phyloP scores from a whole-genome alignment of 1,284 basidiomycete species.

The Mrakiaceae sp. region DNA sequence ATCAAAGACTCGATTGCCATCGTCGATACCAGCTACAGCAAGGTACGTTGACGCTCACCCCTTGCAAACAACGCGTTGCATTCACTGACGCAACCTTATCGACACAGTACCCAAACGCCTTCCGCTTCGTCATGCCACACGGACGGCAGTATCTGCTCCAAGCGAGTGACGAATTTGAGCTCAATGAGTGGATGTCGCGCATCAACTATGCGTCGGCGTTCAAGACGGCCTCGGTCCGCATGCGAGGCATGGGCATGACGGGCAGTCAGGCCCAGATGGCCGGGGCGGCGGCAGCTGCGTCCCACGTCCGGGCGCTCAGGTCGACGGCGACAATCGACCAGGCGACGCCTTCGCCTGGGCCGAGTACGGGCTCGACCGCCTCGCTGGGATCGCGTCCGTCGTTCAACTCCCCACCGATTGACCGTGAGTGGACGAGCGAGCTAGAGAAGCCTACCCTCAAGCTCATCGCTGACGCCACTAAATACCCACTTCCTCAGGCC shows the following conservation, averaged over 20 bases:
- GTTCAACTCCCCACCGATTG: no score
- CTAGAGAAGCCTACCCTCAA: no score
- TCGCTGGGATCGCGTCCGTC: no score
- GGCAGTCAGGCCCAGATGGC: slow-evolving; percentile 59
- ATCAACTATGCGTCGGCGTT: slow-evolving; percentile 95
- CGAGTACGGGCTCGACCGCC: no score
- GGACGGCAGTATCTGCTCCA: slow-evolving; percentile 75
- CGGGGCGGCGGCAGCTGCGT: slow-evolving; percentile 69
- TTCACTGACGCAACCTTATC: neutral
- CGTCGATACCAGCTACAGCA: slow-evolving; percentile 61
- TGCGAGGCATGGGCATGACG: slow-evolving; percentile 61
- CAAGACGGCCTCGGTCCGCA: slow-evolving; percentile 71
- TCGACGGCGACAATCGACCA: neutral
- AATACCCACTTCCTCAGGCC: no score
- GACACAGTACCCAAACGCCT: slow-evolving; percentile 54
- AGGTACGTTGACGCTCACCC: slow-evolving; percentile 39
- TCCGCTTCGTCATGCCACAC: slow-evolving; percentile 65
- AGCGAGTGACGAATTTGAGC: slow-evolving; percentile 55
- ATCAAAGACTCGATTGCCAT: slow-evolving; percentile 69
- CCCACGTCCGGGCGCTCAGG: slow-evolving; percentile 41
- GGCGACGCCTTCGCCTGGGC: neutral
- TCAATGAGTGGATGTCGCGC: slow-evolving; percentile 82
- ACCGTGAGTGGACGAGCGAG: no score
- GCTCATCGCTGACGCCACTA: no score
- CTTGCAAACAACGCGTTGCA: slow-evolving; percentile 7